Percentiles rank a stretch among this genome's conserved stretches.
Conservation (phyloP, 2,329 filamentous ascomycete species). For the Furcasterigmium furcatum region DNA sequence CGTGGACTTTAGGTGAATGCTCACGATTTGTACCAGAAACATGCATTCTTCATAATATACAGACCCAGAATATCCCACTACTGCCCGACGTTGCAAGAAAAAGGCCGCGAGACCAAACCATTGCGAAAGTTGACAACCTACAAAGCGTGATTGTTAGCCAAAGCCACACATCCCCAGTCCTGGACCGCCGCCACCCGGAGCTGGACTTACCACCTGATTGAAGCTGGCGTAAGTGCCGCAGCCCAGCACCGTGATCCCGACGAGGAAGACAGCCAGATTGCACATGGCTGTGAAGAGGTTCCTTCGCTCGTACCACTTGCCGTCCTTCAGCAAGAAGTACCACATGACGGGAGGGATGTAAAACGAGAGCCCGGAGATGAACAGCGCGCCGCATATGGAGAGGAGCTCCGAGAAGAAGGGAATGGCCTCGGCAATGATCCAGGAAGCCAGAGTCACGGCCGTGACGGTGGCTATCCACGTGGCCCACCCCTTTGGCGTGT, state of each 20-base stretch:
- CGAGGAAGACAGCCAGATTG: not conserved
- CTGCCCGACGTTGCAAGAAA: not conserved
- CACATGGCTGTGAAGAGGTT: constrained; percentile 14
- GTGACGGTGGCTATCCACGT: constrained; percentile 60
- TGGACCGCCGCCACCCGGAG: too few relatives aligned
- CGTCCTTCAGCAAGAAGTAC: constrained; percentile 10
- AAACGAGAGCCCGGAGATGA: constrained; percentile 41
- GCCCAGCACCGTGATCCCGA: not conserved
- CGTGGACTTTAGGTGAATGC: too few relatives aligned
- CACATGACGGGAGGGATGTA: constrained; percentile 13
- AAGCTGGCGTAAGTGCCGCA: not conserved
- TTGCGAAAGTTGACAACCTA: not conserved
- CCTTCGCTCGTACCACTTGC: constrained; percentile 18
- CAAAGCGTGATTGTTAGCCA: not conserved
- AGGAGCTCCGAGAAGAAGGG: constrained; percentile 70
- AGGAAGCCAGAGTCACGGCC: constrained; percentile 59
- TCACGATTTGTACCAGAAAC: too few relatives aligned
- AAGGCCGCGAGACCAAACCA: not conserved
- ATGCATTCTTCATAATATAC: too few relatives aligned
- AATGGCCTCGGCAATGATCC: constrained; percentile 69
- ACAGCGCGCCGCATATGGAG: constrained; percentile 46
- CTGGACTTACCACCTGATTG: not conserved
- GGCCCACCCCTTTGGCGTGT: constrained; percentile 43
- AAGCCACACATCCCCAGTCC: not conserved
- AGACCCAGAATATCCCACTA: too few relatives aligned